Evolutionary conservation across 768 basidiomycete species (phyloP).

Genomic region (Candolleomyces efflorescens): DNA sequence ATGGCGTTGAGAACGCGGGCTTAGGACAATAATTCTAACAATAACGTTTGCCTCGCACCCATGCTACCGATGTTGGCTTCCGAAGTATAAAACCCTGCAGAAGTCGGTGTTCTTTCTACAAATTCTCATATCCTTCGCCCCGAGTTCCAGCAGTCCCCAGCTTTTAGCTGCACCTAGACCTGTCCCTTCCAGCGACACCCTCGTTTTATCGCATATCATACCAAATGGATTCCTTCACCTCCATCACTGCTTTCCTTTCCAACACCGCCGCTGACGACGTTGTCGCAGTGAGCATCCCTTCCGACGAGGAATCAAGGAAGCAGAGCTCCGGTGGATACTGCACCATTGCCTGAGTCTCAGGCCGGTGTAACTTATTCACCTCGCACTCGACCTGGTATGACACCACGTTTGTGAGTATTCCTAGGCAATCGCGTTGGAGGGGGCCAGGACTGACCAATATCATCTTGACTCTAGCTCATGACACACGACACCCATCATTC

Average conservation of each 20-base stretch:
- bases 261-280: neutral
- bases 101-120: too few species aligned
- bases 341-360: neutral
- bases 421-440: neutral
- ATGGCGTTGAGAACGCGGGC: too few species aligned
- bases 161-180: neutral
- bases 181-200: neutral
- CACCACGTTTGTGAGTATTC: neutral
- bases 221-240: constrained; percentile 2
- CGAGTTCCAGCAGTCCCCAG: neutral
- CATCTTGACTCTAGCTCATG: neutral
- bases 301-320: neutral
- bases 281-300: neutral
- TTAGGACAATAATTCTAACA: too few species aligned
- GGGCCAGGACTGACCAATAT: neutral
- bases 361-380: neutral
- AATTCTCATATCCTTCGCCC: neutral
- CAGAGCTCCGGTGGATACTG: neutral
- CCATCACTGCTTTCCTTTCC: neutral
- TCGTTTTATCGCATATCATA: neutral
- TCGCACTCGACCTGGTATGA: neutral
- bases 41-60: too few species aligned
- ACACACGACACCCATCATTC: neutral
- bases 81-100: too few species aligned
- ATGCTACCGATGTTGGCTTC: too few species aligned